phyloP scores from a whole-genome alignment of 208 protist genomes.

The Leishmania tarentolae region DNA sequence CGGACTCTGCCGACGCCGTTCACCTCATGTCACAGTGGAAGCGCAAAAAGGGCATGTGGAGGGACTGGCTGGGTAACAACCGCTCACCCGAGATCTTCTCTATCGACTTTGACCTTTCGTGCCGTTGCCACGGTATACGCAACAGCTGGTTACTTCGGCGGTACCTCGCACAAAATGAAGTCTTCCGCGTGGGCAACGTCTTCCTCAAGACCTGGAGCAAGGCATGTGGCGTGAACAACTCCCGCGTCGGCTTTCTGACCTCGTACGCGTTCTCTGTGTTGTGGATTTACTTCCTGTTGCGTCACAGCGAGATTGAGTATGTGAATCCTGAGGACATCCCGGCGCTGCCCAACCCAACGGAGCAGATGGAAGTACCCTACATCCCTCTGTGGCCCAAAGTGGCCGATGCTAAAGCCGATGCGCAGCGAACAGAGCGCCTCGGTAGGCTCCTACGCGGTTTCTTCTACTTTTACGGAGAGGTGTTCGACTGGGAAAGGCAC shows the following conservation, averaged over 20 bases:
- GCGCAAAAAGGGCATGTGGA: conserved; percentile 20
- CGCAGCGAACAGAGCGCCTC: conserved; percentile 20
- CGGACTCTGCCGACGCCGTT: conserved; percentile 36
- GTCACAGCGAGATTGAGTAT: conserved; percentile 33
- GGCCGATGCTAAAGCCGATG: conserved; percentile 2
- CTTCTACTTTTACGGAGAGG: conserved; percentile 58
- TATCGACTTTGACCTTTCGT: conserved; percentile 86
- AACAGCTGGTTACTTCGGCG: conserved; percentile 83
- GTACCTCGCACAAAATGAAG: conserved; percentile 58
- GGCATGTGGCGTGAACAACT: conserved; percentile 72
- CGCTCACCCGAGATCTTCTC: conserved; percentile 67
- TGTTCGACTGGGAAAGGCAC: conserved; percentile 54
- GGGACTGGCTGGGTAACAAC: conserved; percentile 34
- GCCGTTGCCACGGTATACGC: conserved; percentile 62
- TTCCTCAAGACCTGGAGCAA: conserved; percentile 89
- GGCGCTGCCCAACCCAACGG: conserved; percentile 18
- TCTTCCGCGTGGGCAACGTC: conserved; percentile 60
- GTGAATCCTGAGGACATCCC: conserved; percentile 44
- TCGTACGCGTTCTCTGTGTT: conserved; percentile 77
- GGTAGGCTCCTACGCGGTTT: conserved; percentile 49
- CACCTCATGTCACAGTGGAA: conserved; percentile 39
- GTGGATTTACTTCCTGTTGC: conserved; percentile 81
- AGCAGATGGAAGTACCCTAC: conserved; percentile 41
- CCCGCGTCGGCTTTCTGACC: conserved; percentile 69
- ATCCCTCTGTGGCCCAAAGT: conserved; percentile 49